Percentiles rank a stretch among this genome's conserved stretches.
phyloP scores from a whole-genome alignment of 2,329 filamentous ascomycete species.

The Stagonosporopsis vannaccii region DNA sequence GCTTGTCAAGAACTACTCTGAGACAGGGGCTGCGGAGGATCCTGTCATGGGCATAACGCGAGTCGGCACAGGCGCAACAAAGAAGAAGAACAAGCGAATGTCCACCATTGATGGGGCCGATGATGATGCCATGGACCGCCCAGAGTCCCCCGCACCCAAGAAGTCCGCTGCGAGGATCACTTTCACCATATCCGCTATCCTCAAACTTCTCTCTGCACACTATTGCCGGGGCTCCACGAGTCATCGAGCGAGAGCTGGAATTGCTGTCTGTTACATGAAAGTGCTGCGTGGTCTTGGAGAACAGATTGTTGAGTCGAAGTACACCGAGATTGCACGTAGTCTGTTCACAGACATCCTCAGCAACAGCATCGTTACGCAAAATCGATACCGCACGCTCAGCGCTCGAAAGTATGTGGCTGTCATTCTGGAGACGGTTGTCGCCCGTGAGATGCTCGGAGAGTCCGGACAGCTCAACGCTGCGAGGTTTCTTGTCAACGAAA shows the following conservation, averaged over 20 bases:
- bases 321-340: slow-evolving; percentile 80
- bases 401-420: slow-evolving; percentile 85
- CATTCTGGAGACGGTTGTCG: slow-evolving; percentile 83
- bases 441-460: slow-evolving; percentile 82
- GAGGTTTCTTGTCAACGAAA: slow-evolving; percentile 80
- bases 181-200: slow-evolving; percentile 77
- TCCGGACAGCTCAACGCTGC: slow-evolving; percentile 86
- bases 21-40: slow-evolving; percentile 54
- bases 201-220: slow-evolving; percentile 79
- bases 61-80: slow-evolving; percentile 55
- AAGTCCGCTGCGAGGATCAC: slow-evolving; percentile 74
- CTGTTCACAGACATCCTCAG: slow-evolving; percentile 82
- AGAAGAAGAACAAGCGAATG: slow-evolving; percentile 77
- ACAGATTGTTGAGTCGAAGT: slow-evolving; percentile 82
- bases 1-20: slow-evolving; percentile 82
- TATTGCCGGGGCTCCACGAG: slow-evolving; percentile 81
- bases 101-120: slow-evolving; percentile 72
- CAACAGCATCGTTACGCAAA: slow-evolving; percentile 76
- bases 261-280: slow-evolving; percentile 86
- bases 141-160: slow-evolving; percentile 77
- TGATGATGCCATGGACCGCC: slow-evolving; percentile 70
- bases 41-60: slow-evolving; percentile 57
- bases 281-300: slow-evolving; percentile 81
- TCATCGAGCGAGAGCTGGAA: slow-evolving; percentile 80
- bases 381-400: slow-evolving; percentile 86